Base-by-base conservation (phyloP, 2,329 filamentous ascomycete species). In the Teratosphaeria destructans region DNA sequence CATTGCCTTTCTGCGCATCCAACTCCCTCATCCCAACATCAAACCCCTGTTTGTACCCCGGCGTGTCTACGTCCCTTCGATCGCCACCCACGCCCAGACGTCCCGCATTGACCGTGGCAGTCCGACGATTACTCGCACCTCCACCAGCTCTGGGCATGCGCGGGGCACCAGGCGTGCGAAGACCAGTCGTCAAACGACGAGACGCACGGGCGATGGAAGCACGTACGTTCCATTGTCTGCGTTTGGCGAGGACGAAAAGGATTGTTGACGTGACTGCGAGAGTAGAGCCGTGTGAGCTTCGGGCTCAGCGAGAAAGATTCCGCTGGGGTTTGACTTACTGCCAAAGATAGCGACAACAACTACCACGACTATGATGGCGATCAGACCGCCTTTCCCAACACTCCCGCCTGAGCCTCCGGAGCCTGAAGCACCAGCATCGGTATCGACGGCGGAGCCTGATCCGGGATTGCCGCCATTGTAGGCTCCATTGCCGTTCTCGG, bases 181-280 rank as follows among this genome's bases (percentile, higher is more conserved):
- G 58, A 57, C 23, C 55, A 23, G 10, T 60, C 60, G 77, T 78
- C 53, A 79, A 61, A 29, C 76, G 75, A 52, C 76, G 73, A 16
- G 77, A 78, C 1, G 88, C 91, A 64, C 82, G 83, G 59, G 86
- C 82, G 60, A 95, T 79, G 34, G 81, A 87, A 70, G 89, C 84
- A 60, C 85, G 83, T 65, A 94, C 78, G 65, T 85, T 88, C 90
- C 90, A 94, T 73, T 92, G 88, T 54, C 86, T 84, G 76, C 90
- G 91, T 79, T 94, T 94, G 59, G 90, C 88, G 43, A 93, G 72
- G 72, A 86, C 90, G 76, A 88, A 95, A 32, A 94, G 82, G 2
- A 84, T 76, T 2, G 85, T 82, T 37, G 82, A 86, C 26, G 79
- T 79, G 63, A 86, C 87, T 88, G 3, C 37, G n/a, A 26, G 2